Percentiles rank a stretch among this genome's conserved stretches.
phyloP scores from a whole-genome alignment of 805 yeast genomes.

The Blastobotrys americana region DNA sequence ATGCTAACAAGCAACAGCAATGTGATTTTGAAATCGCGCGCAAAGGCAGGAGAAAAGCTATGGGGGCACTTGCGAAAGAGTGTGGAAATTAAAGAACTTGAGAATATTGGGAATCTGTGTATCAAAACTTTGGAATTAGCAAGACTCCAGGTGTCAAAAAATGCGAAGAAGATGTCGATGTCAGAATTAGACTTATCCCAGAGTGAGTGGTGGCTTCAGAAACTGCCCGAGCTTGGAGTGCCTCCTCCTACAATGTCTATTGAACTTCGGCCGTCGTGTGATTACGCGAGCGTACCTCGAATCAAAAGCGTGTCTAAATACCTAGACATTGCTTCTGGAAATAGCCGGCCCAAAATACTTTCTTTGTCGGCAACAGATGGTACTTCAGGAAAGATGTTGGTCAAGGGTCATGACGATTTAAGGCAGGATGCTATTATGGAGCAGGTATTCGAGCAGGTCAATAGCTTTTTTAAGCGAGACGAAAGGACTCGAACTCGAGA shows the following conservation, averaged over 20 bases:
- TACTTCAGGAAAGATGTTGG: slow-evolving; percentile 44
- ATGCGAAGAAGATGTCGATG: background rate
- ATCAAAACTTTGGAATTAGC: slow-evolving; percentile 6
- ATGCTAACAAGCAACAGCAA: slow-evolving; percentile 2
- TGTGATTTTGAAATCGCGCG: background rate
- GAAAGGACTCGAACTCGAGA: slow-evolving; percentile 49
- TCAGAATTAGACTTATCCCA: background rate
- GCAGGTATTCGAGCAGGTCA: slow-evolving; percentile 87
- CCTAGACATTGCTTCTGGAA: slow-evolving; percentile 71
- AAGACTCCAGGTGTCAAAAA: background rate
- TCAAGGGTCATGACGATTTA: slow-evolving; percentile 85
- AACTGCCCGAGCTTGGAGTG: slow-evolving; percentile 26
- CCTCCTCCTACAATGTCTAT: slow-evolving; percentile 63
- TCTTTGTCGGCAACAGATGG: slow-evolving; percentile 55
- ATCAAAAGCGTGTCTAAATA: slow-evolving; percentile 41
- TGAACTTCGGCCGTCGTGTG: slow-evolving; percentile 36
- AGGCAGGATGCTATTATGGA: slow-evolving; percentile 97
- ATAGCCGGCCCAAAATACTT: slow-evolving; percentile 80
- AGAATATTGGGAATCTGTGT: slow-evolving; percentile 1
- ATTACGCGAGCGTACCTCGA: slow-evolving; percentile 42
- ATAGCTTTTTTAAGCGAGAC: slow-evolving; percentile 51
- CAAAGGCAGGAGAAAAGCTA: slow-evolving; percentile 13
- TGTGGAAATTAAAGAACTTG: background rate
- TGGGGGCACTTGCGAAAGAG: slow-evolving; percentile 10
- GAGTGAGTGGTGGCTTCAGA: slow-evolving; percentile 1